Evolutionary conservation across 2,329 filamentous ascomycete genomes (phyloP).

Genomic region (Colletotrichum godetiae): DNA sequence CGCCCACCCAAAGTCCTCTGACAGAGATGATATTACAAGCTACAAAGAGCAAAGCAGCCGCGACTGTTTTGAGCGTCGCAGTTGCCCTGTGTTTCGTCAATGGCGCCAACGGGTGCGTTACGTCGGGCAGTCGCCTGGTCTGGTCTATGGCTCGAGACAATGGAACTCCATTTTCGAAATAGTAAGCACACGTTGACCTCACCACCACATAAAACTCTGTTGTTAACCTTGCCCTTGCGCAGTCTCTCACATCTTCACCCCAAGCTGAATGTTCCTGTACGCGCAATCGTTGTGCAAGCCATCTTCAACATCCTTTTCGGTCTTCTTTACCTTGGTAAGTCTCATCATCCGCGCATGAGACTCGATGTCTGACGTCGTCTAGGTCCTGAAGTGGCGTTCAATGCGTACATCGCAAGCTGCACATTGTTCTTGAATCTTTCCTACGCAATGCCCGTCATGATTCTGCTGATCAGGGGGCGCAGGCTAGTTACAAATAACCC

Average conservation of each 20-base stretch:
- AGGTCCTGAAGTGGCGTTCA: slow-evolving; percentile 56
- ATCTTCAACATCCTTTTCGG: slow-evolving; percentile 57
- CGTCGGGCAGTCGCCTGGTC: slow-evolving; percentile 49
- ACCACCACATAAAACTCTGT: neutral
- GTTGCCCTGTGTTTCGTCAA: slow-evolving; percentile 42
- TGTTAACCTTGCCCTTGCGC: neutral
- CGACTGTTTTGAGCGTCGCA: slow-evolving; percentile 44
- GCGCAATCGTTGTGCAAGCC: slow-evolving; percentile 53
- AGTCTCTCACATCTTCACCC: slow-evolving; percentile 45
- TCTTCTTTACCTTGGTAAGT: slow-evolving; percentile 54
- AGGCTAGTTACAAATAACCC: slow-evolving; percentile 38
- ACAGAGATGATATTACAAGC: slow-evolving; percentile 52
- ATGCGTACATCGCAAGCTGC: slow-evolving; percentile 56
- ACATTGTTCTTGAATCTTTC: slow-evolving; percentile 59
- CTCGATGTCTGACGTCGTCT: neutral
- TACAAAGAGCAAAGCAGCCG: slow-evolving; percentile 40
- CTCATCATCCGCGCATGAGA: neutral
- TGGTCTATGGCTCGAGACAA: slow-evolving; percentile 53
- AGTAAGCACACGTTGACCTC: neutral
- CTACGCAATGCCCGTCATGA: slow-evolving; percentile 55
- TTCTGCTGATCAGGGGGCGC: slow-evolving; percentile 50
- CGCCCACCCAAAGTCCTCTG: slow-evolving; percentile 54
- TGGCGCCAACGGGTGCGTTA: slow-evolving; percentile 45
- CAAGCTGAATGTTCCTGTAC: slow-evolving; percentile 53
- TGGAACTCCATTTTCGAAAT: slow-evolving; percentile 34